phyloP scores from a whole-genome alignment of 1,139 yeast genomes.

The Ogataea hybrid region DNA sequence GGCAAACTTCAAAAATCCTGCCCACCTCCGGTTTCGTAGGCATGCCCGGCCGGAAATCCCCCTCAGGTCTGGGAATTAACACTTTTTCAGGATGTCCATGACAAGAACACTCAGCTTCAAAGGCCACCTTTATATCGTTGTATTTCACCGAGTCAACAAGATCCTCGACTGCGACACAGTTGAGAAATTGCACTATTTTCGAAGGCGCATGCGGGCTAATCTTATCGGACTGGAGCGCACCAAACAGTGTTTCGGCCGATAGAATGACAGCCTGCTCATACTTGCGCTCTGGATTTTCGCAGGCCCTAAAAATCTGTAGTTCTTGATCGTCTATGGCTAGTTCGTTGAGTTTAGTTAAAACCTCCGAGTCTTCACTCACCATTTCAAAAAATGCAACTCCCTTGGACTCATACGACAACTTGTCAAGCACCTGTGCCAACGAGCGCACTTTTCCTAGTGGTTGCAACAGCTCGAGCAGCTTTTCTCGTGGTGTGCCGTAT shows the following conservation, averaged over 20 bases:
- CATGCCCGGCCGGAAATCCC: constrained; percentile 40
- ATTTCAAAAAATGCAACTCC: constrained; percentile 46
- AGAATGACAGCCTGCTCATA: constrained; percentile 23
- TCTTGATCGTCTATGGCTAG: constrained; percentile 24
- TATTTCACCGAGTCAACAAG: constrained; percentile 50
- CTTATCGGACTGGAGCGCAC: constrained; percentile 14
- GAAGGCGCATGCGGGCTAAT: constrained; percentile 40
- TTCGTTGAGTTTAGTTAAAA: constrained; percentile 16
- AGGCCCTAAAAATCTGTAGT: constrained; percentile 35
- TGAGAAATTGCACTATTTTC: constrained; percentile 62
- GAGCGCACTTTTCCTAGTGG: constrained; percentile 38
- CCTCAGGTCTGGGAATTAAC: constrained; percentile 65
- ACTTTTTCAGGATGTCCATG: constrained; percentile 55
- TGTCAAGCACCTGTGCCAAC: constrained; percentile 36
- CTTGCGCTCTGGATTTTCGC: constrained; percentile 32
- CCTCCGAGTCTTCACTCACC: constrained; percentile 30
- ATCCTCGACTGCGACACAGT: constrained; percentile 65
- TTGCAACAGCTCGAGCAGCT: constrained; percentile 36
- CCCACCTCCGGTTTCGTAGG: constrained; percentile 65
- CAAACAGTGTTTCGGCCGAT: constrained; percentile 19
- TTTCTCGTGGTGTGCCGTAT: constrained; percentile 35
- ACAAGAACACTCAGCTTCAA: constrained; percentile 48
- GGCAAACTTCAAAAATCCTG: constrained; percentile 64
- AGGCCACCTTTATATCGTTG: constrained; percentile 51
- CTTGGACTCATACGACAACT: constrained; percentile 35